Evolutionary conservation across 1,139 yeast species (phyloP).

Genomic region (Yamadazyma membranifaciens): DNA sequence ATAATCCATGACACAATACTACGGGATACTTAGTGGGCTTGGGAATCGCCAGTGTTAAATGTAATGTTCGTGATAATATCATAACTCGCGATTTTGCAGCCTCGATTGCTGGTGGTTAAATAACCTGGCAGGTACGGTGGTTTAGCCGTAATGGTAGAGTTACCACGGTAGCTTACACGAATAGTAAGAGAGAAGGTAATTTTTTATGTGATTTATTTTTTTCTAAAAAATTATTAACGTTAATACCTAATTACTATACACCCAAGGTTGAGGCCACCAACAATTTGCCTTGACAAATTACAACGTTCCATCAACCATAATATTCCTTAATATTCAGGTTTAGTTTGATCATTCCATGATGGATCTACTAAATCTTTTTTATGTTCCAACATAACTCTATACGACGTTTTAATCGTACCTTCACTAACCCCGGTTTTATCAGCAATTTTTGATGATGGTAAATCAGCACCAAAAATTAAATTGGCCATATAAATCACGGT

Average conservation of each 20-base stretch:
- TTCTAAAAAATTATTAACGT: too few relatives aligned
- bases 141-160: too few relatives aligned
- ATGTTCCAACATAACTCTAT: slow-evolving; percentile 77
- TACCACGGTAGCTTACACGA: too few relatives aligned
- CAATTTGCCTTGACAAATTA: too few relatives aligned
- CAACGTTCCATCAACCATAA: background rate
- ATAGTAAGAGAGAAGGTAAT: too few relatives aligned
- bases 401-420: slow-evolving; percentile 93
- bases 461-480: slow-evolving; percentile 68
- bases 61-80: background rate
- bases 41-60: slow-evolving; percentile 3
- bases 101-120: background rate
- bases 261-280: too few relatives aligned
- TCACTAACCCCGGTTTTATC: slow-evolving; percentile 98
- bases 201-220: too few relatives aligned
- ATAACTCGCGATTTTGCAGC: background rate
- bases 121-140: too few relatives aligned
- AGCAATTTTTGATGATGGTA: slow-evolving; percentile 76
- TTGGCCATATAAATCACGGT: slow-evolving; percentile 96
- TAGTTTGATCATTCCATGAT: slow-evolving; percentile 44
- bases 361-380: slow-evolving; percentile 75
- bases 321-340: slow-evolving; percentile 2
- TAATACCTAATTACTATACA: background rate
- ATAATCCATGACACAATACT: slow-evolving; percentile 79
- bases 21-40: slow-evolving; percentile 55